Base-by-base conservation (phyloP, 768 basidiomycete species). In the Panaeolus papilionaceus region DNA sequence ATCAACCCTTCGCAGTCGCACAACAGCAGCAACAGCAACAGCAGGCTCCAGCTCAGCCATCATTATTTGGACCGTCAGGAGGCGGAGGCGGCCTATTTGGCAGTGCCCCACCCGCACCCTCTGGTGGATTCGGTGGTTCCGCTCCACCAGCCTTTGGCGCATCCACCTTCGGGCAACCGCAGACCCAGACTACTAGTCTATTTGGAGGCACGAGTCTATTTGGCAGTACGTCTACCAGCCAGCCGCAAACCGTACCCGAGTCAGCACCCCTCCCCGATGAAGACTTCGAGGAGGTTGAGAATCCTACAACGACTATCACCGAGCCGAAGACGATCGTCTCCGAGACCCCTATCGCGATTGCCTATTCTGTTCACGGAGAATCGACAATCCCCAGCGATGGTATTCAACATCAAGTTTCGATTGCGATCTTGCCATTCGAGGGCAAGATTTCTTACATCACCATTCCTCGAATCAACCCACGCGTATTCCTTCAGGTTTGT, bases 341-440 rank as follows among this genome's bases (percentile, higher is more conserved):
- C 9, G 85, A 87, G 71, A 87, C 84, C 0, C 84, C 88, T 0
- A 77, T 88, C 26, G 82, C 86, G 0, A 77, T 85, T 16, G 82
- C 84, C 0, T 89, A 84, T 67, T 74, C 81, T 20, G 86, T 89
- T 20, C 81, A 83, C 28, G 86, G 85, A 1, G 71, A 76, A 5
- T 82, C 84, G 0, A 84, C 80, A 20, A 83, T 89, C 63, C 86
- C 88, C 0, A 85, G 82, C 64, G 88, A 89, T 71, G 85, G 85
- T 0, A 75, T 81, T 5, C 78, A 83, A 20, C 88, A 90, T 71
- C 84, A 86, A 63, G 87, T 89, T 3, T 79, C 83, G 18, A 78
- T 89, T 44, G 84, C 86, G 0, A 73, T 82, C 4, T 77, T 88
- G 20, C 77, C 81, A 4, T 85, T 89, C 70, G 79, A 84, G 23